Percentiles rank a stretch among this genome's conserved stretches.
phyloP scores from a whole-genome alignment of 139 green algal species.

The Haematococcus sp. region DNA sequence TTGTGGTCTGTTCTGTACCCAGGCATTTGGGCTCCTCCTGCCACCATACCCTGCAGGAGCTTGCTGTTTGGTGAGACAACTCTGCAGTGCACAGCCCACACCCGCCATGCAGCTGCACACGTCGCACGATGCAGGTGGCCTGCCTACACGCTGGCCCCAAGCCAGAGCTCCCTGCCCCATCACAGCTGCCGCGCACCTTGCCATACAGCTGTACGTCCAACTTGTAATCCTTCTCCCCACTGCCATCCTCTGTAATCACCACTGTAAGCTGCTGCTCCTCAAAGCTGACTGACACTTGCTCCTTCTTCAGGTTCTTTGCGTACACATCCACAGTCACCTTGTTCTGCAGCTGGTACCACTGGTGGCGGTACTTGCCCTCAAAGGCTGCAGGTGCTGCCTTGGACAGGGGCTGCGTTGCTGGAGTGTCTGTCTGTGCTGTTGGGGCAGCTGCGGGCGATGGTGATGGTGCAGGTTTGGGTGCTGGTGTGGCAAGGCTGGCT shows the following conservation, averaged over 20 bases:
- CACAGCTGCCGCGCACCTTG: no score
- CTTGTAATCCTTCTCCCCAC: constrained; percentile 54
- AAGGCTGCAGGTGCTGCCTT: constrained; percentile 1
- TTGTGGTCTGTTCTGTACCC: no score
- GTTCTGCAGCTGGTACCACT: constrained; percentile 76
- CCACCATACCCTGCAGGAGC: no score
- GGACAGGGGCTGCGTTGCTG: neutral
- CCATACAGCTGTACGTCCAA: constrained; percentile 62
- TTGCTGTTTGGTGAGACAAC: no score
- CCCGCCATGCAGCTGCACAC: no score
- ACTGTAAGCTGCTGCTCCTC: constrained; percentile 30
- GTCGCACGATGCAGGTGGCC: no score
- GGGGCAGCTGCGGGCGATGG: neutral
- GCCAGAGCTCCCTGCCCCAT: no score
- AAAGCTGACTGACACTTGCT: constrained; percentile 49
- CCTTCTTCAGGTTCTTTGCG: constrained; percentile 72
- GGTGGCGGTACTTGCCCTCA: constrained; percentile 62
- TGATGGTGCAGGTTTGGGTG: constrained; percentile 5
- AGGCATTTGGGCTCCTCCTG: no score
- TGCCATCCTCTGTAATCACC: constrained; percentile 23
- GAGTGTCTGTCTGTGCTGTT: neutral
- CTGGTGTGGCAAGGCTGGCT: neutral
- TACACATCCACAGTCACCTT: constrained; percentile 75
- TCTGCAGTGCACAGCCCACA: no score
- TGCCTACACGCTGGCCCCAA: no score